Evolutionary conservation across 2,329 filamentous ascomycete genomes (phyloP).

Genomic region (Xylaria sp.): DNA sequence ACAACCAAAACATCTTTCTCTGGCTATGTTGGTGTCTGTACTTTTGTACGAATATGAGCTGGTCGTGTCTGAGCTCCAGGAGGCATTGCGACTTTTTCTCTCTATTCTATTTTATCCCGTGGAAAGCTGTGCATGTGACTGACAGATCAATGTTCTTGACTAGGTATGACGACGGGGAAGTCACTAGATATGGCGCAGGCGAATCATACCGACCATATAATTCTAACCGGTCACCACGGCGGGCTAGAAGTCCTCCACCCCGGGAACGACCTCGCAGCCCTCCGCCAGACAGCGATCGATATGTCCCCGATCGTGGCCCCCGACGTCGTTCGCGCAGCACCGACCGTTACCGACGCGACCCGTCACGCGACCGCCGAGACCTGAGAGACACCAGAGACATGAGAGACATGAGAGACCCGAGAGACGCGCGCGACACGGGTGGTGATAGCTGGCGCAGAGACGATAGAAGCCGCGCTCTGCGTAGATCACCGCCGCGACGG

Average conservation of each 20-base stretch:
- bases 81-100: neutral
- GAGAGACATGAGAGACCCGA: constrained; percentile 12
- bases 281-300: constrained; percentile 54
- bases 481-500: constrained; percentile 53
- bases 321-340: constrained; percentile 57
- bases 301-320: constrained; percentile 56
- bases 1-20: neutral
- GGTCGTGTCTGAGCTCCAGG: neutral
- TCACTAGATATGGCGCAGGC: constrained; percentile 70
- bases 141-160: neutral
- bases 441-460: constrained; percentile 55
- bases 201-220: constrained; percentile 71
- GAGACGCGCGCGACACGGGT: constrained; percentile 39
- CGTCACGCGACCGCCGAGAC: constrained; percentile 49
- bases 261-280: constrained; percentile 54
- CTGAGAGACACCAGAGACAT: constrained; percentile 20
- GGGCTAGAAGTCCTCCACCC: constrained; percentile 46
- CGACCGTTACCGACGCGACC: constrained; percentile 56
- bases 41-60: neutral
- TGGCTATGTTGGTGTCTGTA: neutral
- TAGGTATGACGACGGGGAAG: constrained; percentile 71
- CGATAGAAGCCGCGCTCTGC: constrained; percentile 55
- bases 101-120: neutral
- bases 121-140: neutral
- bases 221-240: constrained; percentile 60